A percentile compares a stretch with the other conserved stretches of the same genome.
These are phyloP conservation scores for Sisymbrium irio DNA, from an alignment of 345 rosid species.

Conservation along the genomic window DNA sequence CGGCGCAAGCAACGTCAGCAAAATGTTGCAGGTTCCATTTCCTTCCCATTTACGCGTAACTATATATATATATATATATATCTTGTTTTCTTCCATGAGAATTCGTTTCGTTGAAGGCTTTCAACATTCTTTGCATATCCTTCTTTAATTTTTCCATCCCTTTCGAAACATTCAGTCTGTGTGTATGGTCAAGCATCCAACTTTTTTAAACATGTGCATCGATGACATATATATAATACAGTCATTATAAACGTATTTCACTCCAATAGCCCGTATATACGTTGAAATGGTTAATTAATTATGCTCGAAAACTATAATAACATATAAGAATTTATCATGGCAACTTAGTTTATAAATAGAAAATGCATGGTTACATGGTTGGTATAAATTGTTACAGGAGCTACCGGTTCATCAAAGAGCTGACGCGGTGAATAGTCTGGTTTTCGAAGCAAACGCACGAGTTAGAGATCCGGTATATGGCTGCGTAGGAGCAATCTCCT, in stretches of 20 bases:
- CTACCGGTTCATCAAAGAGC: constrained; percentile 73
- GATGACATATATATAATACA: neutral
- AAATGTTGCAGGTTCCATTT: constrained; percentile 70
- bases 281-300: neutral
- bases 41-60: neutral
- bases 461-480: constrained; percentile 85
- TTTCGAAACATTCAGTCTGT: neutral
- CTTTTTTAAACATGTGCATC: neutral
- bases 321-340: neutral
- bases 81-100: neutral
- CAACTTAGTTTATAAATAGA: neutral
- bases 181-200: neutral
- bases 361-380: constrained; percentile 11
- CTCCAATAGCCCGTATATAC: neutral
- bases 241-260: too few species aligned
- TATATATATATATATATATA: neutral
- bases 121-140: constrained; percentile 5
- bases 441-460: constrained; percentile 79
- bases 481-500: constrained; percentile 79
- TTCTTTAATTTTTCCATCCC: neutral
- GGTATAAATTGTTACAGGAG: constrained; percentile 43
- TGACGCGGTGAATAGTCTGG: constrained; percentile 79
- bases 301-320: neutral
- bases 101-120: neutral
- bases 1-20: constrained; percentile 87